Conservation (phyloP, 306 rosid genomes). For the Fragaria ananassa region DNA sequence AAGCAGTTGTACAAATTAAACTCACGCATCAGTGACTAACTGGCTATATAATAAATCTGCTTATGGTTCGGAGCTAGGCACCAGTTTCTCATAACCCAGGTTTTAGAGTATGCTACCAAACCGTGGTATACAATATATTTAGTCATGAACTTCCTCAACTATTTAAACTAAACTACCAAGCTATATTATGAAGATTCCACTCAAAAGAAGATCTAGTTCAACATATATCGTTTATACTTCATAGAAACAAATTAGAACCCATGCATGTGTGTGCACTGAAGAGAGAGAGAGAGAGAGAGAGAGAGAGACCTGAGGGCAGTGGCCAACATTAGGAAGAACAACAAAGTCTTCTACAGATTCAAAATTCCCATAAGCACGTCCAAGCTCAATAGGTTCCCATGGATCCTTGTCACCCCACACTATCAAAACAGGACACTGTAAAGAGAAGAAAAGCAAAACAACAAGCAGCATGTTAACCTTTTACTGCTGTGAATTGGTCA, state of each 20-base stretch:
- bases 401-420: constrained; percentile 99
- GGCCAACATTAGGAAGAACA: constrained; percentile 89
- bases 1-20: neutral
- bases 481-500: neutral
- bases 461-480: neutral
- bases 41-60: neutral
- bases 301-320: constrained; percentile 85
- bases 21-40: neutral
- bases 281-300: constrained; percentile 15
- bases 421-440: constrained; percentile 85
- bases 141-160: neutral
- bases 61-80: neutral
- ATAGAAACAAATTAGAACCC: neutral
- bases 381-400: constrained; percentile 92
- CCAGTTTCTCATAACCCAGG: neutral
- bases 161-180: neutral
- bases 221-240: too few species aligned
- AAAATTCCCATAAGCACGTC: constrained; percentile 55
- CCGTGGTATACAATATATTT: neutral
- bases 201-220: neutral
- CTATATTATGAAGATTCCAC: neutral
- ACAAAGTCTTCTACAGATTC: constrained; percentile 82
- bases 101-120: neutral
- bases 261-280: neutral
- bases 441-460: constrained; percentile 13